Evolutionary conservation across 495 filamentous ascomycete species (phyloP).

Genomic region (Usnea hakonensis): DNA sequence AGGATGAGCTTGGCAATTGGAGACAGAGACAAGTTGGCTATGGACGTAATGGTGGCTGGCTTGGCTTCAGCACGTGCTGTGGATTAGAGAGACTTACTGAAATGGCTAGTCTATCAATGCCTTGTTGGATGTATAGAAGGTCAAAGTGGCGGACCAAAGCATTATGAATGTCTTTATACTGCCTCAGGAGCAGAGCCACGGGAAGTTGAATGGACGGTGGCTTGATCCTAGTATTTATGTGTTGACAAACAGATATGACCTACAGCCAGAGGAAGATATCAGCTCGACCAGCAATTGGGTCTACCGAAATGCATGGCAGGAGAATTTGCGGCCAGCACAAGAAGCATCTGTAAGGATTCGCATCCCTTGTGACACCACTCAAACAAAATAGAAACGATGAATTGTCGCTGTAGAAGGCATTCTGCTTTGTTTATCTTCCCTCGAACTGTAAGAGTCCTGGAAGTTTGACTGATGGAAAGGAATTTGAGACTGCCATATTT

Average conservation of each 20-base stretch:
- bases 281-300: not conserved
- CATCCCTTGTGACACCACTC: not conserved
- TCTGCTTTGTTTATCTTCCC: not conserved
- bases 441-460: not conserved
- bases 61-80: not conserved
- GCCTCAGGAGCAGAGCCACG: constrained; percentile 71
- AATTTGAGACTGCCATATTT: not conserved
- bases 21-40: not conserved
- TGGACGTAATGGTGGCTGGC: not conserved
- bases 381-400: not conserved
- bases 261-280: constrained; percentile 17
- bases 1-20: not conserved
- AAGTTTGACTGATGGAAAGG: not conserved
- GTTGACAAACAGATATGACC: constrained; percentile 68
- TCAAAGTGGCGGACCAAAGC: constrained; percentile 82
- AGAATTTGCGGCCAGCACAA: not conserved
- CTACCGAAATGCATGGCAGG: not conserved
- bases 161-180: constrained; percentile 72
- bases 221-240: constrained; percentile 68
- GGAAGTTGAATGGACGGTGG: constrained; percentile 69
- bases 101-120: constrained; percentile 58
- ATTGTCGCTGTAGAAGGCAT: not conserved
- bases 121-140: constrained; percentile 80
- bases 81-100: constrained; percentile 12
- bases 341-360: not conserved